These are phyloP conservation scores for Radiomyces spectabilis DNA, from an alignment of 192 early-diverging fungal species.

Conservation along the genomic window DNA sequence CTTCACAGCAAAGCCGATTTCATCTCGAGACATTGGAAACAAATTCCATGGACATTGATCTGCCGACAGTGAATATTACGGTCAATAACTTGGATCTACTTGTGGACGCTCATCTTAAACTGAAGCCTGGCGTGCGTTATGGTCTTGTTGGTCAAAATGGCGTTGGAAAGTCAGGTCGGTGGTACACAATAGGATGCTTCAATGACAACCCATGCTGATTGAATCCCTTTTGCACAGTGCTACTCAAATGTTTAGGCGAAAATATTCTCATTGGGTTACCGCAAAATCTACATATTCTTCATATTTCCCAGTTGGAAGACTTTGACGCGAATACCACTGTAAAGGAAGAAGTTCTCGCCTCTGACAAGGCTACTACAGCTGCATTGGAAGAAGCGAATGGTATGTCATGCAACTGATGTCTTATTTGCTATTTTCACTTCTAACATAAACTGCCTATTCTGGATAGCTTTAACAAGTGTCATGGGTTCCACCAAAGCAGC, in stretches of 20 bases:
- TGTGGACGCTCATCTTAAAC: constrained; percentile 64
- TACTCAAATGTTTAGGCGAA: constrained; percentile 56
- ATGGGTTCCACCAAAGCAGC: too few relatives aligned
- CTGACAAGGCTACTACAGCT: constrained; percentile 52
- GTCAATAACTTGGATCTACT: constrained; percentile 65
- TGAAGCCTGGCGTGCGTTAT: constrained; percentile 72
- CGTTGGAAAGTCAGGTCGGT: constrained; percentile 60
- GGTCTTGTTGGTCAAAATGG: constrained; percentile 76
- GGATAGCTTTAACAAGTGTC: too few relatives aligned
- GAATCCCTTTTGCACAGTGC: constrained; percentile 6
- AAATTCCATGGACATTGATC: constrained; percentile 71
- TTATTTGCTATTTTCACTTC: too few relatives aligned
- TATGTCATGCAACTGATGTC: background rate
- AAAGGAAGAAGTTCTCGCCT: constrained; percentile 54
- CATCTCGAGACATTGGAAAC: constrained; percentile 76
- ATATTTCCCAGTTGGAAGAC: constrained; percentile 76
- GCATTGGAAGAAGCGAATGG: constrained; percentile 23
- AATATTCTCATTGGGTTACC: constrained; percentile 73
- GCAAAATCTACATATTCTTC: constrained; percentile 67
- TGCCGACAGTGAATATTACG: constrained; percentile 69
- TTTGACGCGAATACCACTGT: constrained; percentile 42
- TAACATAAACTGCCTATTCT: too few relatives aligned
- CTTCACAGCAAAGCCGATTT: constrained; percentile 79
- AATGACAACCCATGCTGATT: background rate
- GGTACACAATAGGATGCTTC: background rate